Evolutionary conservation across 2,329 filamentous ascomycete species (phyloP).

Genomic region (Colletotrichum lupini): DNA sequence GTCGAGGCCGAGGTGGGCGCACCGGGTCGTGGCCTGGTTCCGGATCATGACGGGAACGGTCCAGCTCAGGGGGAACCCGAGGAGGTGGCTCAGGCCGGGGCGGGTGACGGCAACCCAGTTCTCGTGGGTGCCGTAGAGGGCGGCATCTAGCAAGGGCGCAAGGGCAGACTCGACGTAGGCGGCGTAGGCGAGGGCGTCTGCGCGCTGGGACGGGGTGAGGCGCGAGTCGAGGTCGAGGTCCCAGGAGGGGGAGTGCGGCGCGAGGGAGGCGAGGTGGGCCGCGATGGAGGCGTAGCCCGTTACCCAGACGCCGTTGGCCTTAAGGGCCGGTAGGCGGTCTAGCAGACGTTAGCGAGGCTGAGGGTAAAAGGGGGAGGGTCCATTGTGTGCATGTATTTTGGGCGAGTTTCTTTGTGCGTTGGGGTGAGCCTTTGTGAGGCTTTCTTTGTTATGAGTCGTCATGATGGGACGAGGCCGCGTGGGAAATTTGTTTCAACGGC

Average conservation of each 20-base stretch:
- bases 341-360: constrained; percentile 7
- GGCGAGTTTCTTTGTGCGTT: constrained; percentile 15
- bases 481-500: constrained; percentile 35
- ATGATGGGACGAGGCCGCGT: constrained; percentile 9
- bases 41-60: constrained; percentile 81
- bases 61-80: constrained; percentile 91
- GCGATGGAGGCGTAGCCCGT: constrained; percentile 72
- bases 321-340: constrained; percentile 68
- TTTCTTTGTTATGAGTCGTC: neutral
- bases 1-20: constrained; percentile 76
- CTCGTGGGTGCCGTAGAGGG: constrained; percentile 87
- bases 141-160: constrained; percentile 84
- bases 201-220: constrained; percentile 52
- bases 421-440: constrained; percentile 34
- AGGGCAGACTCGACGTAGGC: constrained; percentile 81
- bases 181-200: constrained; percentile 64
- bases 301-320: constrained; percentile 63
- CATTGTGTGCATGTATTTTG: constrained; percentile 6
- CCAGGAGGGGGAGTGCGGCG: constrained; percentile 41
- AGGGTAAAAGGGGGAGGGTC: neutral
- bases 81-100: constrained; percentile 81
- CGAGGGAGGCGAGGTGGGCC: constrained; percentile 60
- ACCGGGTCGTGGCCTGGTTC: constrained; percentile 75
- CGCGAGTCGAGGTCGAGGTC: constrained; percentile 49
- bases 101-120: constrained; percentile 86